Conservation (phyloP, 805 yeast species). For the Pichia cabralensis region DNA sequence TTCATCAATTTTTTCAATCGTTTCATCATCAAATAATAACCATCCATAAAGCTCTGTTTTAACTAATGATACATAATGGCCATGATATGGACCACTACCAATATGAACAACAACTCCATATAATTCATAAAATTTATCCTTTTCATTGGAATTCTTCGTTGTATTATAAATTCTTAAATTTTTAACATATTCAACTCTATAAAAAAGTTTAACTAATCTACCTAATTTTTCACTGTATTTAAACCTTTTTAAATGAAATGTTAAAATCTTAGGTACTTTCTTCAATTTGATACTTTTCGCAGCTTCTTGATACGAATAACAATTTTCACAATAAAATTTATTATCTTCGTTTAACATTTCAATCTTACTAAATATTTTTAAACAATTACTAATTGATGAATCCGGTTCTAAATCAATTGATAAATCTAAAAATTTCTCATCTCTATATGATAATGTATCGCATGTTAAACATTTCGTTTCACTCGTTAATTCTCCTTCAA, state of each 20-base stretch:
- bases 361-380: conserved; percentile 72
- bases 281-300: conserved; percentile 78
- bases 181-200: conserved; percentile 73
- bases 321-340: conserved; percentile 86
- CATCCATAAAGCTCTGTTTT: conserved; percentile 74
- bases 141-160: conserved; percentile 40
- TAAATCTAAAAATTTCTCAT: conserved; percentile 79
- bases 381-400: conserved; percentile 64
- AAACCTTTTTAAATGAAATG: conserved; percentile 84
- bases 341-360: conserved; percentile 81
- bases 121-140: conserved; percentile 63
- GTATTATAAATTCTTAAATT: conserved; percentile 62
- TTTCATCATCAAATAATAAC: conserved; percentile 91
- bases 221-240: conserved; percentile 80
- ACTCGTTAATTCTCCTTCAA: conserved; percentile 78
- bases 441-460: conserved; percentile 70
- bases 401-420: conserved; percentile 75
- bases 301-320: conserved; percentile 89
- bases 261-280: conserved; percentile 64
- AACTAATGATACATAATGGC: conserved; percentile 85
- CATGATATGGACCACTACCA: conserved; percentile 97
- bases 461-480: conserved; percentile 87
- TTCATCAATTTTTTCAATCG: conserved; percentile 82
- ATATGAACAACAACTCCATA: conserved; percentile 85
- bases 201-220: conserved; percentile 76